Evolutionary conservation across 306 rosid genomes (phyloP).

Genomic region (Acmispon strigosus): DNA sequence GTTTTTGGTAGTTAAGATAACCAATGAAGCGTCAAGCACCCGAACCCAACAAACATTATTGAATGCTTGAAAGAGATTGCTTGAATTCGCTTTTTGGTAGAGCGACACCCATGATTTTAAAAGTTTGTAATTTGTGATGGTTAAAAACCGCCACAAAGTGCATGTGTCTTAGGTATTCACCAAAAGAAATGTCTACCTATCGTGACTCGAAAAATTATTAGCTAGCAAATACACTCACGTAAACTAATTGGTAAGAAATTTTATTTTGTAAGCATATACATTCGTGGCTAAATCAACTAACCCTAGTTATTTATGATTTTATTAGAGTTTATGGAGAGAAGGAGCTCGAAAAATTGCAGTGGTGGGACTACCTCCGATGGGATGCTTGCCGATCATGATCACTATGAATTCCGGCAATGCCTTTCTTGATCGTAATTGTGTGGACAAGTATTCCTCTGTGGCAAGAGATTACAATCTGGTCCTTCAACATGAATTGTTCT

Average conservation of each 20-base stretch:
- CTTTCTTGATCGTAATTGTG: slow-evolving; percentile 32
- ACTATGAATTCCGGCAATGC: slow-evolving; percentile 27
- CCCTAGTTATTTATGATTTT: background rate
- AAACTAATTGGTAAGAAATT: background rate
- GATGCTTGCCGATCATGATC: slow-evolving; percentile 60
- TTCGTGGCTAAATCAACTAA: background rate
- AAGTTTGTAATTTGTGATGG: too few species aligned
- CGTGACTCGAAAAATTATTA: too few species aligned
- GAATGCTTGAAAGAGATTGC: too few species aligned
- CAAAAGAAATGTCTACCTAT: too few species aligned
- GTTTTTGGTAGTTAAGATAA: slow-evolving; percentile 22
- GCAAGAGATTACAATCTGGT: slow-evolving; percentile 47
- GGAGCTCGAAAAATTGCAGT: slow-evolving; percentile 55
- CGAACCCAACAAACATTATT: background rate
- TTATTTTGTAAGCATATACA: background rate
- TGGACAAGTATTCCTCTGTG: slow-evolving; percentile 40
- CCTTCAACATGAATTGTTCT: slow-evolving; percentile 44
- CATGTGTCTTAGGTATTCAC: too few species aligned
- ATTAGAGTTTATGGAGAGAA: slow-evolving; percentile 45
- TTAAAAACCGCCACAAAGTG: too few species aligned
- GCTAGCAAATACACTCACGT: too few species aligned
- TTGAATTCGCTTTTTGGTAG: too few species aligned
- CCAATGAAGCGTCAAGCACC: background rate
- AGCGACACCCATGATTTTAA: too few species aligned
- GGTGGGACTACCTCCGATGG: slow-evolving; percentile 65